These are phyloP conservation scores for Leishmania amazonensis DNA, from an alignment of 208 protist genomes.

Conservation along the genomic window DNA sequence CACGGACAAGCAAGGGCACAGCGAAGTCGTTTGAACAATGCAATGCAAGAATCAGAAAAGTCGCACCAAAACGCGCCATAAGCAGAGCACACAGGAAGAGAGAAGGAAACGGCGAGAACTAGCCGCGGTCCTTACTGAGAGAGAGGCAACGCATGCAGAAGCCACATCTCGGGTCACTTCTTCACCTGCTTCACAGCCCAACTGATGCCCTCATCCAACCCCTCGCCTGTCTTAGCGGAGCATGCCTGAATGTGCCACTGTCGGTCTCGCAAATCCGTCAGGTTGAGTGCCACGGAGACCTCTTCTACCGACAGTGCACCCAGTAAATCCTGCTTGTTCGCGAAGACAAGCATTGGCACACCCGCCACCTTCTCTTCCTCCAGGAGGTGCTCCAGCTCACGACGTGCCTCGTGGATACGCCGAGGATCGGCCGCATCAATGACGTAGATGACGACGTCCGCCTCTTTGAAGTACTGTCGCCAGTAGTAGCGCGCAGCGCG, in stretches of 20 bases:
- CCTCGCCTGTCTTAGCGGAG: conserved; percentile 93
- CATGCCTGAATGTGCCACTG: conserved; percentile 95
- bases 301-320: conserved; percentile 80
- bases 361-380: conserved; percentile 94
- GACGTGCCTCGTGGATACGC: conserved; percentile 90
- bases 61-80: background rate
- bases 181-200: conserved; percentile 88
- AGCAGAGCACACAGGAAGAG: background rate
- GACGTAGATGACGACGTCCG: conserved; percentile 94
- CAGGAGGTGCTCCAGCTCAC: conserved; percentile 89
- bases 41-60: background rate
- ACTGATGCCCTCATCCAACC: conserved; percentile 88
- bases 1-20: background rate
- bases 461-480: conserved; percentile 96
- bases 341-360: conserved; percentile 95
- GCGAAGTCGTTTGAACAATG: background rate
- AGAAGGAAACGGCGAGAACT: background rate
- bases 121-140: background rate
- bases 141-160: background rate
- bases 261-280: conserved; percentile 83
- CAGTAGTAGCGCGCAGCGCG: conserved; percentile 95
- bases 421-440: conserved; percentile 91
- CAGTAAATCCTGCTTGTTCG: conserved; percentile 98
- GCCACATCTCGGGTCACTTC: conserved; percentile 13
- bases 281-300: conserved; percentile 65